Conservation (phyloP, 2,329 filamentous ascomycete genomes). For the Lecanicillium sp. region DNA sequence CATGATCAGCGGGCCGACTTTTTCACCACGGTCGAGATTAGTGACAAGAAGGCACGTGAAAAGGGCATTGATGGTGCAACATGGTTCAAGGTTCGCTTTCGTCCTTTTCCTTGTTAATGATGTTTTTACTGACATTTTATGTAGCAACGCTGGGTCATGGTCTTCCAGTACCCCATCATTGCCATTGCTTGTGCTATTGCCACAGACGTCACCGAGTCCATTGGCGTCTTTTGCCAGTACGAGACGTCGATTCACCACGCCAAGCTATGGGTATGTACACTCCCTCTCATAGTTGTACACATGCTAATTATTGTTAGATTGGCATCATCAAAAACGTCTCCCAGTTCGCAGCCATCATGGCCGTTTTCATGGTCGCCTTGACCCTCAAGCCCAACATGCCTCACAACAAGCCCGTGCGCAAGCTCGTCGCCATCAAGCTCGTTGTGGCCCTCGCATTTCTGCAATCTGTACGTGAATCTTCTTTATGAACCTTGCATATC, state of each 20-base stretch:
- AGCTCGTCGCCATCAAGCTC: conserved; percentile 12
- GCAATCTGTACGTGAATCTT: conserved; percentile 9
- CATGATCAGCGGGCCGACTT: conserved; percentile 24
- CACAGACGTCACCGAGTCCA: conserved; percentile 20
- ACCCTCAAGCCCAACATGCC: conserved; percentile 10
- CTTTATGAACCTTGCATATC: neutral
- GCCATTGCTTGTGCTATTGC: conserved; percentile 32
- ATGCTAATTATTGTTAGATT: too few species aligned
- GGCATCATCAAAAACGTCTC: conserved; percentile 17
- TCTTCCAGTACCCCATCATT: conserved; percentile 33
- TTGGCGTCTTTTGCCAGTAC: conserved; percentile 21
- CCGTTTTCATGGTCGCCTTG: conserved; percentile 15
- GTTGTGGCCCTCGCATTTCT: conserved; percentile 17
- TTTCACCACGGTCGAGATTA: conserved; percentile 25
- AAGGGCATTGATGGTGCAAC: conserved; percentile 18
- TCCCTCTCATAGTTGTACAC: too few species aligned
- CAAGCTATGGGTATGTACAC: conserved; percentile 24
- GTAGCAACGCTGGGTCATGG: conserved; percentile 22
- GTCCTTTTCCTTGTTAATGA: neutral
- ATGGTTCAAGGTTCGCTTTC: conserved; percentile 22
- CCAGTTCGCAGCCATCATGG: conserved; percentile 15
- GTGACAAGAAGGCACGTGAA: conserved; percentile 17
- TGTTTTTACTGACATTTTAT: neutral
- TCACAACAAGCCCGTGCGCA: conserved; percentile 7
- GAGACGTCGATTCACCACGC: conserved; percentile 19